phyloP scores from a whole-genome alignment of 2,329 filamentous ascomycete species.

The Fusarium cicatricum region DNA sequence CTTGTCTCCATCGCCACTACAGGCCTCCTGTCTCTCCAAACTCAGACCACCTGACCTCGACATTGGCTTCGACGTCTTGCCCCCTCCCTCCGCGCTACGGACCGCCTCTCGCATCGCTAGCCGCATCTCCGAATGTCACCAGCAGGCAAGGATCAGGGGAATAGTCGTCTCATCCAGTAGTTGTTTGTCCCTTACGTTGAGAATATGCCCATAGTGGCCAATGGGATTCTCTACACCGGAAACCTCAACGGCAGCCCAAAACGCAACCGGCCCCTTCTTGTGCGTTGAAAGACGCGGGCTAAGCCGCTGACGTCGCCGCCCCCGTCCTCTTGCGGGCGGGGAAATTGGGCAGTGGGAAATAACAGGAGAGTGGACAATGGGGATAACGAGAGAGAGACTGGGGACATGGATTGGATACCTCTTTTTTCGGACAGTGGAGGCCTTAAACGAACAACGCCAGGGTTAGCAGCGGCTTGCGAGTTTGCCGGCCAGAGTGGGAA shows the following conservation, averaged over 20 bases:
- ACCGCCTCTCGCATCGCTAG: slow-evolving; percentile 29
- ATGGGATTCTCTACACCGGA: slow-evolving; percentile 6
- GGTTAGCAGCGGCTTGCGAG: background rate
- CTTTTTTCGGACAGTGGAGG: no score
- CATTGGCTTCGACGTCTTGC: background rate
- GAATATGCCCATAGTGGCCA: slow-evolving; percentile 9
- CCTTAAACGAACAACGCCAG: slow-evolving; percentile 8
- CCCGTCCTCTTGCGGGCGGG: slow-evolving; percentile 4
- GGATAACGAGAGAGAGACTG: no score
- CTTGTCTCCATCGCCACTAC: background rate
- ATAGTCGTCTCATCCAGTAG: background rate
- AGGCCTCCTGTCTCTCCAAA: no score
- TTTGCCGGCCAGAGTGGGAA: slow-evolving; percentile 17
- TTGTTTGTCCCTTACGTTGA: background rate
- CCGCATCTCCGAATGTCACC: background rate
- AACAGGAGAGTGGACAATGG: background rate
- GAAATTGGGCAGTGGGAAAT: slow-evolving; percentile 1
- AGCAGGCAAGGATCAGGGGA: slow-evolving; percentile 13
- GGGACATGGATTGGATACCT: no score
- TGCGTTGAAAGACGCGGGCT: background rate
- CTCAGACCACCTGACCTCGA: background rate
- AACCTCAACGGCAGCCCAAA: slow-evolving; percentile 14
- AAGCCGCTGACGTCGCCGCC: slow-evolving; percentile 31
- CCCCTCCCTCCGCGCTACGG: slow-evolving; percentile 28
- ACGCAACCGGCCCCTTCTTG: background rate